Percentiles rank a stretch among this genome's conserved stretches.
phyloP scores from a whole-genome alignment of 768 basidiomycete genomes.

The Krasilnikovozyma curviuscula region DNA sequence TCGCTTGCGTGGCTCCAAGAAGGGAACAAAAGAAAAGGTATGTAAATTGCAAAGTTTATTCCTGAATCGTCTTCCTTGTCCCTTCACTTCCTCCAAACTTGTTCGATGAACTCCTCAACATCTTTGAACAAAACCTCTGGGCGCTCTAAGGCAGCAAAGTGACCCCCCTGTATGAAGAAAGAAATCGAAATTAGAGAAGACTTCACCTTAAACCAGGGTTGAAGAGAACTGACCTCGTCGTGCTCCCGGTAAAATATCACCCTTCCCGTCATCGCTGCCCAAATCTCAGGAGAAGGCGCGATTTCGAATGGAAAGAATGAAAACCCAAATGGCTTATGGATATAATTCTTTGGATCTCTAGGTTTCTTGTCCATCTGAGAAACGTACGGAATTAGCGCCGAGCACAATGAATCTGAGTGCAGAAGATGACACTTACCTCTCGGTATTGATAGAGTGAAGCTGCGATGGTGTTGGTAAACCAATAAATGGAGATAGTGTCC shows the following conservation, averaged over 20 bases:
- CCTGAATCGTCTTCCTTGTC: no score
- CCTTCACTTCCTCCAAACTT: no score
- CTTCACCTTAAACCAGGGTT: no score
- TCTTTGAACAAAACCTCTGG: no score
- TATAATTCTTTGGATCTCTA: constrained; percentile 4
- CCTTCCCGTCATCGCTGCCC: constrained; percentile 20
- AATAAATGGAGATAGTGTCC: constrained; percentile 21
- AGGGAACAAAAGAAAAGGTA: no score
- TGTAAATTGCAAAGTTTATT: no score
- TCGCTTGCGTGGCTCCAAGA: no score
- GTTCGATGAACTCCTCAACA: no score
- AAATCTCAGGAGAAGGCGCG: constrained; percentile 16
- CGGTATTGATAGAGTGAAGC: constrained; percentile 21
- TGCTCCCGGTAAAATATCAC: constrained; percentile 22
- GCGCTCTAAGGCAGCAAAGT: no score
- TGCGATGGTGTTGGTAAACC: constrained; percentile 21
- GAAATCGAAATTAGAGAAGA: no score
- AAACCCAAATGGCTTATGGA: constrained; percentile 20
- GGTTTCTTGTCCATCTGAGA: no score
- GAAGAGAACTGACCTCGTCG: constrained; percentile 11
- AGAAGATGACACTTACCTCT: constrained; percentile 3
- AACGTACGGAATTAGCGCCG: not conserved
- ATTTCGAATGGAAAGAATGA: constrained; percentile 24
- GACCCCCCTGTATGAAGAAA: no score
- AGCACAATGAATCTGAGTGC: constrained; percentile 5